Evolutionary conservation across 2,329 filamentous ascomycete genomes (phyloP).

Genomic region (Stagonosporopsis chrysanthemi): DNA sequence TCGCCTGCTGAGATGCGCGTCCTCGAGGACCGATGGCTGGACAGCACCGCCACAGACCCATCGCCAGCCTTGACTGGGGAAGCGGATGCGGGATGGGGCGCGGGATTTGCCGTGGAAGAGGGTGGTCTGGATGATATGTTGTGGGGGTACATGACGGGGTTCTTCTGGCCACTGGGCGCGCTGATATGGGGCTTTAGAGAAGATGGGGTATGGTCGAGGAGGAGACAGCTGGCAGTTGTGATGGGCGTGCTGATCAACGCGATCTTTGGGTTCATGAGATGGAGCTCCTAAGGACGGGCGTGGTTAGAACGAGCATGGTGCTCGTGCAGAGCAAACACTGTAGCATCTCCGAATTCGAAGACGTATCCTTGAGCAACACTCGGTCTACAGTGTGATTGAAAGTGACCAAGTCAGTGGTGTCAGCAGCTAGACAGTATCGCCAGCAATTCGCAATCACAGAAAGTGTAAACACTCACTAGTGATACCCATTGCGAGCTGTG

Average conservation of each 20-base stretch:
- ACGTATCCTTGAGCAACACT: neutral
- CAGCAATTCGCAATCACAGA: neutral
- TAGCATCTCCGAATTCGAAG: neutral
- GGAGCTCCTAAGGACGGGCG: constrained; percentile 1
- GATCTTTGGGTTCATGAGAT: constrained; percentile 67
- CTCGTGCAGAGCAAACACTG: neutral
- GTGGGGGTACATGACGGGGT: constrained; percentile 87
- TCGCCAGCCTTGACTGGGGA: constrained; percentile 51
- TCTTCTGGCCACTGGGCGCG: constrained; percentile 92
- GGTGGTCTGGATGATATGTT: constrained; percentile 84
- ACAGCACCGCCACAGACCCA: constrained; percentile 61
- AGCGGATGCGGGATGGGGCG: constrained; percentile 56
- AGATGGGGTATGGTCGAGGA: constrained; percentile 83
- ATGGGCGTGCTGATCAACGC: constrained; percentile 84
- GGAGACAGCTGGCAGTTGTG: constrained; percentile 85
- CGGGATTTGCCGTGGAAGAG: constrained; percentile 61
- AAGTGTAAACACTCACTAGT: neutral
- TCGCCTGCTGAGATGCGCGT: constrained; percentile 75
- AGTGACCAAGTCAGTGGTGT: neutral
- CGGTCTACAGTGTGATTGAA: neutral
- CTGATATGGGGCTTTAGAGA: constrained; percentile 85
- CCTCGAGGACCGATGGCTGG: constrained; percentile 92
- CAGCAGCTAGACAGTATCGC: neutral
- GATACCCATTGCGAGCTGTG: neutral
- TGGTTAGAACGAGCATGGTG: neutral